Conservation (phyloP, 495 filamentous ascomycete species). For the Chaetomium tenue region DNA sequence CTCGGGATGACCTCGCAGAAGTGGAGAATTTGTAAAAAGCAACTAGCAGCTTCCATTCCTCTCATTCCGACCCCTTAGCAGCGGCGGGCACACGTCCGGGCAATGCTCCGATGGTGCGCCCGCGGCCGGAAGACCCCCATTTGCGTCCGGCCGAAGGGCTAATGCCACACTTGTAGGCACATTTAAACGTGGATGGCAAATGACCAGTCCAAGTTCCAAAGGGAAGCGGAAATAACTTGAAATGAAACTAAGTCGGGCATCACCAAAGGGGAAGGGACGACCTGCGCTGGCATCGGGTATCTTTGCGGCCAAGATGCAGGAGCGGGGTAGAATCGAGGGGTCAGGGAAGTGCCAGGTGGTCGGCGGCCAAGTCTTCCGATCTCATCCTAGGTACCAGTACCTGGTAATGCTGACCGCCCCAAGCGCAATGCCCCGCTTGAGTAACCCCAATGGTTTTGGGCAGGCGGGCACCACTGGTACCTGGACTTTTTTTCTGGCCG, state of each 20-base stretch:
- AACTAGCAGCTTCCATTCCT: not conserved
- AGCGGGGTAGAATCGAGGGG: conserved; percentile 17
- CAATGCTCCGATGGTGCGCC: not conserved
- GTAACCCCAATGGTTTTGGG: conserved; percentile 38
- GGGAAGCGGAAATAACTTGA: not conserved
- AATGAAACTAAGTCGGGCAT: conserved; percentile 11
- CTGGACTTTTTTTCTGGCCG: conserved; percentile 29
- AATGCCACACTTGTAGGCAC: conserved; percentile 12
- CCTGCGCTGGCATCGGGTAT: conserved; percentile 5
- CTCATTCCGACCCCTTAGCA: too few species aligned
- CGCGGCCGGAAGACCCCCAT: conserved; percentile 21
- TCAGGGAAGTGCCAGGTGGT: conserved; percentile 7
- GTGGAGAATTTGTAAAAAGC: not conserved
- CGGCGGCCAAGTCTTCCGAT: not conserved
- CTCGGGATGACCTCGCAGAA: not conserved
- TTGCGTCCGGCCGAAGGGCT: conserved; percentile 1
- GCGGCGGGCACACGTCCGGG: too few species aligned
- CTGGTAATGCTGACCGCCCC: conserved; percentile 33
- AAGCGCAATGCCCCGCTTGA: conserved; percentile 31
- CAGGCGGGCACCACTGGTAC: conserved; percentile 28
- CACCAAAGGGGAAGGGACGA: not conserved
- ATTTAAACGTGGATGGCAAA: not conserved
- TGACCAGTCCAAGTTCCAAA: not conserved
- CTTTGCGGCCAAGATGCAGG: conserved; percentile 18
- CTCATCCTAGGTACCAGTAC: conserved; percentile 37